Base-by-base conservation (phyloP, 805 yeast species). In the Yamadazyma phyllophila region DNA sequence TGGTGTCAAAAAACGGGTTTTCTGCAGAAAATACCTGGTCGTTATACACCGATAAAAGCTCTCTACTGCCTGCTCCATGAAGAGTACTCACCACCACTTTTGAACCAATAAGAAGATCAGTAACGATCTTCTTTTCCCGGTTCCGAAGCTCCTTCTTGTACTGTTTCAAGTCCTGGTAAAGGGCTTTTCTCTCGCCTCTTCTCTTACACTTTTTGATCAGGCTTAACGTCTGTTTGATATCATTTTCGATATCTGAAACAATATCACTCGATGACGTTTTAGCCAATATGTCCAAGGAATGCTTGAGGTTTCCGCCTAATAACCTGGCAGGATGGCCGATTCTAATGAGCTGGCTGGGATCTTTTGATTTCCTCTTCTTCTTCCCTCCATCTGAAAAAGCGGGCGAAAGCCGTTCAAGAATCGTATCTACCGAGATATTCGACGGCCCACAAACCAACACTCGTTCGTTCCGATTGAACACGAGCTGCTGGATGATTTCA, bases 321-420 rank as follows among this genome's bases (percentile, higher is more conserved):
- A 92, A 70, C 46, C 97, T 76, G 1, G 97, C 96, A 0, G 98
- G 98, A 62, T 94, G 97, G 0, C 98, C 99, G 31, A 92, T 76
- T 57, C 99, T 74, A 9, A 92, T 70, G n/a, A 94, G 63, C 16
- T 49, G 41, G 26, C 44, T 26, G 5, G 40, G 37, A 31, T 36
- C 41, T 46, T 78, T 60, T 13, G 60, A 64, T 1, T 63, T 58
- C 20, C 55, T 51, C 63, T 45, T 53, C 20, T 37, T 46, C 11
- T 13, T 30, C 5, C 26, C 15, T 5, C 27, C 9, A 13, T 44
- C 52, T n/a, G 43, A 49, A 43, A 69, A 67, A 4, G 48, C 52
- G 2, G 65, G 62, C 8, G 73, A 61, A 16, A 92, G 62, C 47
- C 97, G 70, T 62, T 92, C 97, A 39, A 91, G 64, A 12, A 92